Evolutionary conservation across 164 flowering plant genomes (phyloP).

Genomic region (Euptelea pleiosperma): DNA sequence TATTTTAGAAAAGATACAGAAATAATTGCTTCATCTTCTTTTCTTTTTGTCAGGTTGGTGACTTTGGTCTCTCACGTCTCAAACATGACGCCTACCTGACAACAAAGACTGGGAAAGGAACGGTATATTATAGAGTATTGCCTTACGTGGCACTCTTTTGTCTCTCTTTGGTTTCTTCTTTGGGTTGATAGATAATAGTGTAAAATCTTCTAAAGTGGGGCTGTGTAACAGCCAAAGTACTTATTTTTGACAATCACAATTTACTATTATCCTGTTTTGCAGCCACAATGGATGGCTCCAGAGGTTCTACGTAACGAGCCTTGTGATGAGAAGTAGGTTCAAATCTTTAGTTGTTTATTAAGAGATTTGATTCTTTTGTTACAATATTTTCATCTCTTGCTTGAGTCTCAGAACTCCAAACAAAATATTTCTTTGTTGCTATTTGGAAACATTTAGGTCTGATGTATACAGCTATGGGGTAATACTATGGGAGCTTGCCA

Average conservation of each 20-base stretch:
- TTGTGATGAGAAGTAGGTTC: conserved; percentile 89
- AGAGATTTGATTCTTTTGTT: not conserved
- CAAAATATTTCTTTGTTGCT: not conserved
- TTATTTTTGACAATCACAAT: not conserved
- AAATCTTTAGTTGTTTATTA: conserved; percentile 6
- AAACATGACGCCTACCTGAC: conserved; percentile 73
- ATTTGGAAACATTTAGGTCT: conserved; percentile 46
- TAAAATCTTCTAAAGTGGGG: no score
- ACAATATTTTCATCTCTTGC: not conserved
- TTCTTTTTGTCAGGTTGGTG: conserved; percentile 67
- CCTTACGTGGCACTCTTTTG: not conserved
- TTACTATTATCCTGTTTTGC: conserved; percentile 22
- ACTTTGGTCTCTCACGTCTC: conserved; percentile 95
- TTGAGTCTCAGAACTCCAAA: not conserved
- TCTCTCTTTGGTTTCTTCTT: not conserved
- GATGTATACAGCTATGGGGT: conserved; percentile 96
- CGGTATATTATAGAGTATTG: conserved; percentile 35
- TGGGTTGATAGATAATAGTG: no score
- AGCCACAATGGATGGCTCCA: conserved; percentile 99
- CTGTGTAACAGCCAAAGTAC: no score
- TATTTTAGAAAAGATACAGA: no score
- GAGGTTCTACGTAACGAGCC: conserved; percentile 96
- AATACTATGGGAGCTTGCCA: conserved; percentile 90
- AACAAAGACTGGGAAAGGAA: conserved; percentile 82
- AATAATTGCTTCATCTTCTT: not conserved